phyloP scores from a whole-genome alignment of 139 green algal species.

The Micractinium conductrix region DNA sequence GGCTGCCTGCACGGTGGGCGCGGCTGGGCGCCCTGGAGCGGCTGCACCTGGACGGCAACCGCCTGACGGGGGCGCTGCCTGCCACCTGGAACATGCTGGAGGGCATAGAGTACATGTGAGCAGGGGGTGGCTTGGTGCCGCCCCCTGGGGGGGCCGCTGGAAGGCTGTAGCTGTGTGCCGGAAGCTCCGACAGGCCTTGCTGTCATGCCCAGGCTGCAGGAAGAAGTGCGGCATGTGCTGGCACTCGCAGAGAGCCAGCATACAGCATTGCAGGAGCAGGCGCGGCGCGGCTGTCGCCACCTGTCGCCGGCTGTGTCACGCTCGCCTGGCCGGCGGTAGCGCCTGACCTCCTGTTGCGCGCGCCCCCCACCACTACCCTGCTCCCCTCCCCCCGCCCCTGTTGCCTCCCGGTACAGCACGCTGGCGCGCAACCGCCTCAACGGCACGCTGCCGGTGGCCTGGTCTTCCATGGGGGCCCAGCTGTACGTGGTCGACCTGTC shows the following conservation, averaged over 20 bases:
- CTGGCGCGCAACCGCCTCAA: conserved; percentile 17
- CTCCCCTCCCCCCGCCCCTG: neutral
- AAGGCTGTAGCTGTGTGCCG: too few species aligned
- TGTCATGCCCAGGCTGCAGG: too few species aligned
- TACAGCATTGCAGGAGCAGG: neutral
- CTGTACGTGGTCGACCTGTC: conserved; percentile 42
- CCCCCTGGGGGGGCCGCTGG: neutral
- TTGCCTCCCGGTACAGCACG: neutral
- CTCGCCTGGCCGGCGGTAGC: neutral
- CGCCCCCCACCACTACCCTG: neutral
- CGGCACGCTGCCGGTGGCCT: conserved; percentile 21
- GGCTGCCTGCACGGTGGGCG: conserved; percentile 9
- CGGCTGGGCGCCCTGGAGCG: conserved; percentile 22
- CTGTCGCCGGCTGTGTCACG: neutral
- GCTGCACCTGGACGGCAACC: conserved; percentile 36
- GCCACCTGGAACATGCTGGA: conserved; percentile 21
- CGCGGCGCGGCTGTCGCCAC: neutral
- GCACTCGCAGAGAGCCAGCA: too few species aligned
- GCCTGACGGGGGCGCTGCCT: conserved; percentile 17
- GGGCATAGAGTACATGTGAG: conserved; percentile 25
- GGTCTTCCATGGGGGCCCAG: conserved; percentile 15
- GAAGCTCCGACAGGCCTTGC: too few species aligned
- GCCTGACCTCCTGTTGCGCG: neutral
- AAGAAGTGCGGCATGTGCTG: too few species aligned
- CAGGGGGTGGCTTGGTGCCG: neutral